phyloP scores from a whole-genome alignment of 75 land plant genomes.

The Azolla pinnata region DNA sequence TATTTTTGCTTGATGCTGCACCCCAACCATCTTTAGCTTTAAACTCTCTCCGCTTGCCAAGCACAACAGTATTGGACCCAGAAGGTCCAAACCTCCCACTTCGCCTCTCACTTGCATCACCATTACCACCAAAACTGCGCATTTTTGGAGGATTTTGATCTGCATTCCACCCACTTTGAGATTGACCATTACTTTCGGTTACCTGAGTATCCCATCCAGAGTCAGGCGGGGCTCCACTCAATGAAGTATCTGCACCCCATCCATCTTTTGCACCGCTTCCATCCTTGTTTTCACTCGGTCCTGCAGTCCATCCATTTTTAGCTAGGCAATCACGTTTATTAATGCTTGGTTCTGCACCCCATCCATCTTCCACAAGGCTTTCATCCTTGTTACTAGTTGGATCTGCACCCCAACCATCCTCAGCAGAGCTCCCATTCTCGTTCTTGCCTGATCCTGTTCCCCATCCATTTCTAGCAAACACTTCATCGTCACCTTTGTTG shows the following conservation, averaged over 20 bases:
- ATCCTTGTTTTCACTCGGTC: background rate
- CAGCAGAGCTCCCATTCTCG: background rate
- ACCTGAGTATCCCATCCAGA: background rate
- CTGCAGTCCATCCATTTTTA: background rate
- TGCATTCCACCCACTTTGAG: background rate
- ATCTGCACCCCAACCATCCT: background rate
- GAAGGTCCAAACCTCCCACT: background rate
- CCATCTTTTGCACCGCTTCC: background rate
- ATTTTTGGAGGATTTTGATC: too few relatives aligned
- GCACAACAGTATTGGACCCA: background rate
- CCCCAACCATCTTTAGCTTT: background rate
- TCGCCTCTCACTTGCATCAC: background rate
- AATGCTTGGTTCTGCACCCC: background rate
- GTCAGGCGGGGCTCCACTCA: too few relatives aligned
- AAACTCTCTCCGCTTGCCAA: background rate
- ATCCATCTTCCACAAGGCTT: background rate
- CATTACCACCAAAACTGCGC: too few relatives aligned
- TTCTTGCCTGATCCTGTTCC: background rate
- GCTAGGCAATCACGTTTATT: too few relatives aligned
- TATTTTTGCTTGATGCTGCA: background rate
- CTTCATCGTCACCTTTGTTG: background rate
- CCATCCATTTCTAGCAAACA: background rate
- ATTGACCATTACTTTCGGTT: background rate
- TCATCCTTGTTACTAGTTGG: background rate
- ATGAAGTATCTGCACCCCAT: background rate